Base-by-base conservation (phyloP, 2,329 filamentous ascomycete species). In the Talaromyces sp. region DNA sequence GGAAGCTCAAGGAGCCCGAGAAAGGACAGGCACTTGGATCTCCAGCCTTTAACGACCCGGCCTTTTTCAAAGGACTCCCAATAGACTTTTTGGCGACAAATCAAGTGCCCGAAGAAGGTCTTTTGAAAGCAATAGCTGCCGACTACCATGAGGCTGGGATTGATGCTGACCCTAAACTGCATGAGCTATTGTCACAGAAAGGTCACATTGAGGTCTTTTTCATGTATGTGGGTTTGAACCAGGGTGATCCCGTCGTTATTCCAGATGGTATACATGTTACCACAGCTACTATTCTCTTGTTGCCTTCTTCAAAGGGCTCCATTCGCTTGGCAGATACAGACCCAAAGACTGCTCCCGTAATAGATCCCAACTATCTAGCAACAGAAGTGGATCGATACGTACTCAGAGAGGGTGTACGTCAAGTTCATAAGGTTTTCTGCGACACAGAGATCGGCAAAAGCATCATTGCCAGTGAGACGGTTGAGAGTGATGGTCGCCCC, bases 361-460 rank as follows among this genome's bases (percentile, higher is more conserved):
- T 56, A 19, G 59, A 61, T 22, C 59, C 59, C 9, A 61, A 61
- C 15, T 56, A 32, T n/a, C 25, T 47, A 13, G 53, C 53, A 3
- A 61, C 42, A 11, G 59, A 61, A 33, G 32, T 25, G 6, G 59
- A 61, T 7, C 36, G 27, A n/a, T 52, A 32, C 19, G 36, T 59
- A 10, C 32, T 59, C 36, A 28, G 58, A 25, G 44, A 55, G 28
- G 58, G 58, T 13, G 30, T 53, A 32, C 49, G 57, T 5, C 22
- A 54, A 25, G 22, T 32, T 13, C 49, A 53, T 19, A 33, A 32
- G n/a, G 57, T 59, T 4, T n/a, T 54, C 27, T 19, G n/a, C 10
- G 49, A 59, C 6, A 59, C 49, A 4, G 33, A 53, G 17, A 27
- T 51, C 22, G 47, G 57, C 15, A n/a, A 27, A 11, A 27, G 4